phyloP scores from a whole-genome alignment of 2,329 filamentous ascomycete genomes.

The Hypoxylon sp. region DNA sequence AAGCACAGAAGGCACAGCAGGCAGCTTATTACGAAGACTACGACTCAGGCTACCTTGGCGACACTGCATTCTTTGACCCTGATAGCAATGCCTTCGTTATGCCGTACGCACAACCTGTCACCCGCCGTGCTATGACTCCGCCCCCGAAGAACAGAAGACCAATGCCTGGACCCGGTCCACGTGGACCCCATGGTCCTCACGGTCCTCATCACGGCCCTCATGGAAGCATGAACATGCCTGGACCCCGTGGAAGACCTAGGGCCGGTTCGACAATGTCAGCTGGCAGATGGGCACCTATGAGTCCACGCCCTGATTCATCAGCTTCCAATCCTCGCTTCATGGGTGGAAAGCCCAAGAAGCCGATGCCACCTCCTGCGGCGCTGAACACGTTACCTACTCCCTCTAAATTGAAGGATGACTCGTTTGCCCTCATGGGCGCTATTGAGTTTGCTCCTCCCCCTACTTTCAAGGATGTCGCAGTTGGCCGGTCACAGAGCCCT shows the following conservation, averaged over 20 bases:
- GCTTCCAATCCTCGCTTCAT: constrained; percentile 64
- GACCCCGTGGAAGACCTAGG: constrained; percentile 67
- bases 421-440: constrained; percentile 76
- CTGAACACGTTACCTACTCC: constrained; percentile 87
- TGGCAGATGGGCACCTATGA: constrained; percentile 53
- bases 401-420: constrained; percentile 85
- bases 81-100: constrained; percentile 80
- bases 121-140: constrained; percentile 94
- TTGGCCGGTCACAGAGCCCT: constrained; percentile 77
- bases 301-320: constrained; percentile 56
- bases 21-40: constrained; percentile 81
- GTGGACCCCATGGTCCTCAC: constrained; percentile 52
- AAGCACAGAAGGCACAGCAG: constrained; percentile 42
- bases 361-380: constrained; percentile 78
- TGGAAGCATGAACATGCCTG: constrained; percentile 60
- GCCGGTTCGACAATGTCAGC: constrained; percentile 65
- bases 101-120: constrained; percentile 87
- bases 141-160: constrained; percentile 71
- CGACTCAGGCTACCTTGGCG: constrained; percentile 77
- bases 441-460: constrained; percentile 90
- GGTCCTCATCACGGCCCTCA: constrained; percentile 39
- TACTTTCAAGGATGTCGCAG: constrained; percentile 75
- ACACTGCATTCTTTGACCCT: constrained; percentile 77
- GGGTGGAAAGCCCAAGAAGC: constrained; percentile 59
- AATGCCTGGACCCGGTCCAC: constrained; percentile 54